Conservation (phyloP, 371 early-diverging fungal genomes). For the Mortierella sp. region DNA sequence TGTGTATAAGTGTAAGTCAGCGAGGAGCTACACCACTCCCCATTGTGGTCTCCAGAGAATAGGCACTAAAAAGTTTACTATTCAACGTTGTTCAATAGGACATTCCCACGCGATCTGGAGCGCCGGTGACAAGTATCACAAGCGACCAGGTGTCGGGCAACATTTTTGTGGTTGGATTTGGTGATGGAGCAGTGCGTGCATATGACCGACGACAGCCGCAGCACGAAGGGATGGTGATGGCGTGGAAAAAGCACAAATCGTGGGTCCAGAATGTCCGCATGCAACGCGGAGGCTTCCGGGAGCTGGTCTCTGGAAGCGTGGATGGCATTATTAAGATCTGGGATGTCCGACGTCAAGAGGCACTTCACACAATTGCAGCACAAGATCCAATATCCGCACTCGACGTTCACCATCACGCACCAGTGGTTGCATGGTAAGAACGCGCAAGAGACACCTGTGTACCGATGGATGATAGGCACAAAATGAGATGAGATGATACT, state of each 20-base stretch:
- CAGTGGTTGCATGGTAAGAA: constrained; percentile 75
- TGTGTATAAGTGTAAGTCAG: constrained; percentile 69
- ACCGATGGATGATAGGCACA: too few species aligned
- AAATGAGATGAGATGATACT: too few species aligned
- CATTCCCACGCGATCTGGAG: constrained; percentile 73
- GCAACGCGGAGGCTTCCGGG: constrained; percentile 71
- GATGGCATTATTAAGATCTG: constrained; percentile 85
- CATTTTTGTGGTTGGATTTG: constrained; percentile 81
- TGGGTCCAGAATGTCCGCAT: constrained; percentile 73
- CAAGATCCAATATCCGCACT: constrained; percentile 61
- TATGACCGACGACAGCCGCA: constrained; percentile 78
- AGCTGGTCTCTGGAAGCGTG: constrained; percentile 66
- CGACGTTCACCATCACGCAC: constrained; percentile 77
- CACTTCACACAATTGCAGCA: constrained; percentile 63
- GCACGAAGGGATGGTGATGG: constrained; percentile 62
- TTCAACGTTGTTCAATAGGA: constrained; percentile 56
- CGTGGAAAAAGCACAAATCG: constrained; percentile 71
- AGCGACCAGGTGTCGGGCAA: constrained; percentile 75
- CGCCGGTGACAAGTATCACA: constrained; percentile 76
- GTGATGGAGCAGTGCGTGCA: constrained; percentile 82
- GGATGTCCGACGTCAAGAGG: constrained; percentile 77
- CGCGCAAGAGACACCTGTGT: too few species aligned
- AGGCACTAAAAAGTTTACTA: background rate
- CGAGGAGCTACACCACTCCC: background rate
- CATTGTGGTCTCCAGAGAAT: background rate